These are phyloP conservation scores for Malus orientalis DNA, from an alignment of 306 rosid species.

Conservation along the genomic window DNA sequence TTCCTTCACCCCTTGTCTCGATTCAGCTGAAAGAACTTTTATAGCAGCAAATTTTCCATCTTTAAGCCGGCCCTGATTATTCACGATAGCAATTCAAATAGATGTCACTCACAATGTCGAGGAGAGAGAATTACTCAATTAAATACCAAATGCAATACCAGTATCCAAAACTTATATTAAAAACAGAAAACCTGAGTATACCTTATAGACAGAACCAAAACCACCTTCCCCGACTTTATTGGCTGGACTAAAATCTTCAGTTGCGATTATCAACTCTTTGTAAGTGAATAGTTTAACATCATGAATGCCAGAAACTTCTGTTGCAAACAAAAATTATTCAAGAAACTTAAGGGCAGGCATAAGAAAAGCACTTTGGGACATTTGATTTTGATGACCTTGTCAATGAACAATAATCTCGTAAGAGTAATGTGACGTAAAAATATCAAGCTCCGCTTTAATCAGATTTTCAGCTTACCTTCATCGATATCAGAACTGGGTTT, in stretches of 20 bases:
- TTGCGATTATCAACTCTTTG: constrained; percentile 64
- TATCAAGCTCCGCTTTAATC: neutral
- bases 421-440: neutral
- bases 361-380: neutral
- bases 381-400: neutral
- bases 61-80: constrained; percentile 73
- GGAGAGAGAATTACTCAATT: constrained; percentile 4
- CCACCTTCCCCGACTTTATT: constrained; percentile 98
- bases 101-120: constrained; percentile 7
- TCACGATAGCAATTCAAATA: constrained; percentile 8
- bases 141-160: neutral
- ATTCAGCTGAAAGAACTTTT: constrained; percentile 87
- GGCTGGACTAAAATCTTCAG: constrained; percentile 57
- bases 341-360: constrained; percentile 2
- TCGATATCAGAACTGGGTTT: constrained; percentile 22
- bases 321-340: constrained; percentile 9
- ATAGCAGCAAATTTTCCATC: constrained; percentile 82
- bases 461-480: constrained; percentile 39
- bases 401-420: neutral
- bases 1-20: constrained; percentile 85
- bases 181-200: constrained; percentile 18
- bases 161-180: neutral
- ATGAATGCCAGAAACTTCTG: constrained; percentile 59
- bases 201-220: constrained; percentile 95
- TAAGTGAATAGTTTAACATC: constrained; percentile 52